Conservation (phyloP, 441 rosid genomes). For the Populus tomentosa region DNA sequence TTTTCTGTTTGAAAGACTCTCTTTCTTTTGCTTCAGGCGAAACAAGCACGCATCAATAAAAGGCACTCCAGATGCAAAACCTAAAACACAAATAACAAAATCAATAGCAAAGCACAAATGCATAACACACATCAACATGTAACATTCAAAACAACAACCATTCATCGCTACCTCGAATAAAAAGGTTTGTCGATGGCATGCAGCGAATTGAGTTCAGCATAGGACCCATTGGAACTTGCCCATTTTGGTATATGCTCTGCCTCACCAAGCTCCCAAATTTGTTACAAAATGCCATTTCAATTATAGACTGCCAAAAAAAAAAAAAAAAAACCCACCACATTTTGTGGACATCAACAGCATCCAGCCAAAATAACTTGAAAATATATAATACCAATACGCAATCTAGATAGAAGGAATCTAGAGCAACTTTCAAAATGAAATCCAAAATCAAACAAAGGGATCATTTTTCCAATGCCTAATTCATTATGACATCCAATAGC, state of each 20-base stretch:
- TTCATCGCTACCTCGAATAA: conserved; percentile 56
- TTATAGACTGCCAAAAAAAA: no score
- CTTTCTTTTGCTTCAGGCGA: conserved; percentile 35
- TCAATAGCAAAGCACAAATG: background rate
- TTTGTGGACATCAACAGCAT: background rate
- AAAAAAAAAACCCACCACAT: background rate
- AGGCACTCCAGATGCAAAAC: conserved; percentile 22
- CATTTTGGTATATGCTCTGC: conserved; percentile 31
- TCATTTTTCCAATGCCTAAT: background rate
- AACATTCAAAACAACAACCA: background rate
- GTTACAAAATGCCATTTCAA: conserved; percentile 20
- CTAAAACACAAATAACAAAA: background rate
- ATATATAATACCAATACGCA: background rate
- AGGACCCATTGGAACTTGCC: conserved; percentile 35
- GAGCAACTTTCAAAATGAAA: background rate
- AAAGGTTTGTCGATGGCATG: conserved; percentile 54
- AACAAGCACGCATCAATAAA: conserved; percentile 54
- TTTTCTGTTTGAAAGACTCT: conserved; percentile 38
- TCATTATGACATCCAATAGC: background rate
- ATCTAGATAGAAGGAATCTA: background rate
- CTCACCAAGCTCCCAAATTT: conserved; percentile 50
- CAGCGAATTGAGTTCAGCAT: conserved; percentile 49
- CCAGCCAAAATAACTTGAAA: background rate
- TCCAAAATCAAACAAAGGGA: background rate
- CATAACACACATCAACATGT: no score